A percentile compares a stretch with the other conserved stretches of the same genome.
Evolutionary conservation across 1,284 basidiomycete genomes (phyloP).

Genomic region (Agroathelia rolfsii): DNA sequence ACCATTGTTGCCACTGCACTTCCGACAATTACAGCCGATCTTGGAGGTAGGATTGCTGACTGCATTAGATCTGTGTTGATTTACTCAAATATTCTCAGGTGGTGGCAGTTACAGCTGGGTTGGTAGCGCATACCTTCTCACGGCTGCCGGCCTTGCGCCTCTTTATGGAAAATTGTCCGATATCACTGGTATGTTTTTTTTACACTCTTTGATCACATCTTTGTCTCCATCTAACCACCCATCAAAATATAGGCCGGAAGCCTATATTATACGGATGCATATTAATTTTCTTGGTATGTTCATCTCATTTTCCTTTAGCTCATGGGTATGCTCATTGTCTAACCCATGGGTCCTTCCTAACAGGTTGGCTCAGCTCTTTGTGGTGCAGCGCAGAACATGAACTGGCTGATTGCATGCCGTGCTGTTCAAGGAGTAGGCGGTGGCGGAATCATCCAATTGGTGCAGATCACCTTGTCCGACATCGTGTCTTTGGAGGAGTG

Average conservation of each 20-base stretch:
- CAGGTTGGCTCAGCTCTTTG: constrained; percentile 74
- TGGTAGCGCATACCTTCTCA: constrained; percentile 69
- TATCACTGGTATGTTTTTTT: constrained; percentile 29
- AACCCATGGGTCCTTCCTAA: constrained; percentile 7
- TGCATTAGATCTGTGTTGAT: no score
- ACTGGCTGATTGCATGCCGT: constrained; percentile 48
- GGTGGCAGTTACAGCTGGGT: constrained; percentile 69
- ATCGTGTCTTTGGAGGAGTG: constrained; percentile 71
- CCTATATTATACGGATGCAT: constrained; percentile 65
- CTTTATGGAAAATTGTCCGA: constrained; percentile 73
- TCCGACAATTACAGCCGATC: constrained; percentile 62
- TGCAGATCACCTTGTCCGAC: constrained; percentile 70
- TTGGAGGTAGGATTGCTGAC: no score
- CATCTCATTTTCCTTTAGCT: neutral
- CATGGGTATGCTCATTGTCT: no score
- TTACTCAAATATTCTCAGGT: no score
- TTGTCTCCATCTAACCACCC: neutral
- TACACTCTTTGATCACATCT: neutral
- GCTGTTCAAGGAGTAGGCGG: constrained; percentile 81
- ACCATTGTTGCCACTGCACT: constrained; percentile 76
- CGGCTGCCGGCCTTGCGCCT: constrained; percentile 58
- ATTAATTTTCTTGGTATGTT: constrained; percentile 54
- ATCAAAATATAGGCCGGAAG: constrained; percentile 46
- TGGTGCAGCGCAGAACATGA: constrained; percentile 73
- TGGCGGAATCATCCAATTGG: constrained; percentile 60